These are phyloP conservation scores for Torulaspora gathmanii DNA, from an alignment of 805 yeast species.

Conservation along the genomic window DNA sequence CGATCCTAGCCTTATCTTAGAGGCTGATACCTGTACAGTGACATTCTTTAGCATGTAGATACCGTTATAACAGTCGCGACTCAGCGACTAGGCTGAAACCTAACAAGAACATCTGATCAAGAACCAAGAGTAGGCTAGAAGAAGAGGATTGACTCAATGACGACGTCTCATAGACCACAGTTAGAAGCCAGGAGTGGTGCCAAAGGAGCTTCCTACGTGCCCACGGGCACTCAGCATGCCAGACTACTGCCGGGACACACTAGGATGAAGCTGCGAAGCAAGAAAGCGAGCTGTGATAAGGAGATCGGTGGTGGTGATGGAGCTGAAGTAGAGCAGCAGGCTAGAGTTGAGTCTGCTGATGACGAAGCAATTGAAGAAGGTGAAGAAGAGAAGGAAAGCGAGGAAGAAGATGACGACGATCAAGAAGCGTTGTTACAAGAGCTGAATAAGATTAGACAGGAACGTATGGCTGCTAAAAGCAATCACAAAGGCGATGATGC, in stretches of 20 bases:
- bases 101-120: too few relatives aligned
- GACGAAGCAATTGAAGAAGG: constrained; percentile 36
- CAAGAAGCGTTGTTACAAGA: constrained; percentile 44
- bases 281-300: constrained; percentile 5
- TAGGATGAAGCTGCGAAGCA: constrained; percentile 45
- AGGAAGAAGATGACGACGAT: constrained; percentile 31
- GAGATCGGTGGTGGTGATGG: constrained; percentile 14
- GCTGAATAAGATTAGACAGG: constrained; percentile 38
- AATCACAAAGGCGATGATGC: constrained; percentile 28
- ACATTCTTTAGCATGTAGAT: neutral
- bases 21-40: neutral
- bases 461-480: constrained; percentile 29
- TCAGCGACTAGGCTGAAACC: neutral
- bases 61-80: neutral
- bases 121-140: neutral
- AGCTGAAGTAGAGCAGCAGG: constrained; percentile 26
- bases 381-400: constrained; percentile 33
- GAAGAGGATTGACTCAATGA: constrained; percentile 38
- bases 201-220: constrained; percentile 36
- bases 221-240: constrained; percentile 49
- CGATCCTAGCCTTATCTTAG: too few relatives aligned
- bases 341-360: constrained; percentile 34
- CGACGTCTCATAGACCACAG: constrained; percentile 67
- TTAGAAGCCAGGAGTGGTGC: constrained; percentile 59
- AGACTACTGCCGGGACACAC: constrained; percentile 53